Conservation (phyloP, 1,139 yeast genomes). For the Candida dubliniensis region DNA sequence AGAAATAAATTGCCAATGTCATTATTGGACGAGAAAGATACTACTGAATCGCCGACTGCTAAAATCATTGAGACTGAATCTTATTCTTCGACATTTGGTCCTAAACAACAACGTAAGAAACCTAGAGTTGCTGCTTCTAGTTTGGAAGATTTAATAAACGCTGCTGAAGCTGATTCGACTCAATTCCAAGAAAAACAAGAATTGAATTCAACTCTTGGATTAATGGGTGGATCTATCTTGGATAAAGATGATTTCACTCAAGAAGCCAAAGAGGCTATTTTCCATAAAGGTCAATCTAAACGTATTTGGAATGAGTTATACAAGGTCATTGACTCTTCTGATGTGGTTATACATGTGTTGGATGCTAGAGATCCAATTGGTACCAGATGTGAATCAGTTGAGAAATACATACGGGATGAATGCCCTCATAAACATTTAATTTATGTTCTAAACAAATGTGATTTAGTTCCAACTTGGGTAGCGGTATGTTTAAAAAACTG, state of each 20-base stretch:
- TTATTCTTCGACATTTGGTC: conserved; percentile 82
- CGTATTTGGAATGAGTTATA: conserved; percentile 98
- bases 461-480: conserved; percentile 98
- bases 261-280: conserved; percentile 93
- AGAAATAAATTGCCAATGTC: conserved; percentile 97
- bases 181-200: conserved; percentile 73
- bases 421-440: conserved; percentile 96
- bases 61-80: conserved; percentile 88
- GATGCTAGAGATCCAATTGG: conserved; percentile 98
- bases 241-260: conserved; percentile 80
- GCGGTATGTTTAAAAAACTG: conserved; percentile 71
- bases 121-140: conserved; percentile 76
- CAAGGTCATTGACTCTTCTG: conserved; percentile 94
- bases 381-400: conserved; percentile 90
- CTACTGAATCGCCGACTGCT: conserved; percentile 70
- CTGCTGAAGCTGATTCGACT: conserved; percentile 58
- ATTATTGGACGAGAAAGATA: conserved; percentile 79
- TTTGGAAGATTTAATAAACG: conserved; percentile 75
- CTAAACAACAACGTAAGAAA: conserved; percentile 90
- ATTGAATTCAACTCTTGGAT: conserved; percentile 70
- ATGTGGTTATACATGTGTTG: conserved; percentile 91
- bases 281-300: conserved; percentile 95
- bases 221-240: conserved; percentile 69
- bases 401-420: conserved; percentile 87
- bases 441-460: conserved; percentile 94